phyloP scores from a whole-genome alignment of 75 land plant genomes.

The Sequoiadendron giganteum region DNA sequence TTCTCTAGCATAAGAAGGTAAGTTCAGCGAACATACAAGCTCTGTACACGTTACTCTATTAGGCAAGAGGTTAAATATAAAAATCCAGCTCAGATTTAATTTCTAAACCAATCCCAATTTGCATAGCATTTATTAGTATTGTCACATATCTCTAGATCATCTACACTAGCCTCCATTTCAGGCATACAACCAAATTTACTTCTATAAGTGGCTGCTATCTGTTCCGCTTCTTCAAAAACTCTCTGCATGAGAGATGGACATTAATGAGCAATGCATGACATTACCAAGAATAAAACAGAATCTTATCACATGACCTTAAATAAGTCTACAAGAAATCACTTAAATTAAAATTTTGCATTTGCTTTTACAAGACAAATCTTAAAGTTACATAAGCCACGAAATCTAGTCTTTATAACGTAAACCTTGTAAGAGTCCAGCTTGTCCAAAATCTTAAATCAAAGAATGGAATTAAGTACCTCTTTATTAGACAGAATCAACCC shows the following conservation, averaged over 20 bases:
- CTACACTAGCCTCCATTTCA: not conserved
- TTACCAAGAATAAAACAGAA: not conserved
- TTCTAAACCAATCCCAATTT: conserved; percentile 24
- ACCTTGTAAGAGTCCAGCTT: not conserved
- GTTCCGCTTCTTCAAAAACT: conserved; percentile 35
- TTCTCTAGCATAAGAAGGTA: not conserved
- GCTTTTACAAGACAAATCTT: not conserved
- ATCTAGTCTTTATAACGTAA: not conserved
- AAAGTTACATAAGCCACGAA: not conserved
- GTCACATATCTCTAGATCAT: not conserved
- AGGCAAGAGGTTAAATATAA: not conserved
- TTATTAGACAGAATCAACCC: conserved; percentile 31
- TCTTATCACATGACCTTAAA: not conserved
- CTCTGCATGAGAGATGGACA: conserved; percentile 20
- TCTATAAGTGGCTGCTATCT: conserved; percentile 15
- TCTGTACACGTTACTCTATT: not conserved
- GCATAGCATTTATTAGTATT: conserved; percentile 8
- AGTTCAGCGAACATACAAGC: not conserved
- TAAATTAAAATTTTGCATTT: not conserved
- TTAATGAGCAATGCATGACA: not conserved
- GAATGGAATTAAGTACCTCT: conserved; percentile 20
- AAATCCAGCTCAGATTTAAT: conserved; percentile 15
- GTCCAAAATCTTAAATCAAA: not conserved
- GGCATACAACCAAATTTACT: not conserved
- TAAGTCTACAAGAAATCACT: not conserved